Evolutionary conservation across 78 protist species (phyloP), one percentile per base, ranked within the genome.

Genomic region (Chrysochromulina tobinii): DNA sequence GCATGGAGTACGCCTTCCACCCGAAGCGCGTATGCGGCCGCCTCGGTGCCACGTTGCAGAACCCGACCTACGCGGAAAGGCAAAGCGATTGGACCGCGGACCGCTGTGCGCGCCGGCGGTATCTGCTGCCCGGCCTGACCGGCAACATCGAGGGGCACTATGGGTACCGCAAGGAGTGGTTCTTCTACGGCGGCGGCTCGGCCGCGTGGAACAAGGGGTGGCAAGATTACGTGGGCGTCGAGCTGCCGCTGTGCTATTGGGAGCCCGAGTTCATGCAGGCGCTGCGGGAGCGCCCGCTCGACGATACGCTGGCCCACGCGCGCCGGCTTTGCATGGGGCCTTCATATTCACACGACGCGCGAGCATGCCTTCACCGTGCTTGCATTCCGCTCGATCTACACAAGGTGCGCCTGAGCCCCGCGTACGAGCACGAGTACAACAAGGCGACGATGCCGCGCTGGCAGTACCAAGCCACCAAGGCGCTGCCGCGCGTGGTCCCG

Each of bases 151-250:
- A 69, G 38, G 79, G 79, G 27, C 79, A 69, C 15, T 69, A 51
- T 27, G 79, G 27, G 51, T 69, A 69, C 51, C 79, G 79, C 15
- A 69, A 69, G 79, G 79, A 69, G 51, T 69, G 79, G 79, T 69
- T 69, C 79, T 69, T 69, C 79, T 69, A 69, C 51, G 79, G 79
- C 54, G 79, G 79, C 27, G 79, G 79, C 79, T 27, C n/a, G 53
- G 79, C 54, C 25, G 25, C 8, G 79, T 69, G 79, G 79, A 3
- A 11, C 2, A 69, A 69, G 79, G 79, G 79, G 55, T 69, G 79
- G 79, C 12, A 23, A 2, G 79, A 69, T 12, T 69, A 69, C 50
- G 53, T n/a, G 38, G 79, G 79, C 79, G 51, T 69, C 38, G 79
- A 69, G 38, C 79, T 69, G 51, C 79, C 79, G 12, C 38, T 69